These are phyloP conservation scores for Phialocephala subalpina DNA, from an alignment of 2,329 filamentous ascomycete species.

Conservation along the genomic window DNA sequence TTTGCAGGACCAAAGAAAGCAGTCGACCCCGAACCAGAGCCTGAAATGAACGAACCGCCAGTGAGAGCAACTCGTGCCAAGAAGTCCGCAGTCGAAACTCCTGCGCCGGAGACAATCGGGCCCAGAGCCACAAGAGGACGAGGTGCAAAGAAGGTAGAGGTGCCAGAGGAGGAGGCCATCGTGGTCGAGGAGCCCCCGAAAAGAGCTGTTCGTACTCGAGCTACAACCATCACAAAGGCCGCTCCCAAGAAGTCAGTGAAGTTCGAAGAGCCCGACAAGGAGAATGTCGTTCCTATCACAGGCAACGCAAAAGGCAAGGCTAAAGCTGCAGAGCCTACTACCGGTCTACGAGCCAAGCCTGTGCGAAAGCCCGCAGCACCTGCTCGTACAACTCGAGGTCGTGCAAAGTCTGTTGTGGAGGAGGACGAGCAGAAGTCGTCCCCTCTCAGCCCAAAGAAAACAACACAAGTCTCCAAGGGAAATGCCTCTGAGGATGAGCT, in stretches of 20 bases:
- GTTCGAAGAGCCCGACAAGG: slow-evolving; percentile 69
- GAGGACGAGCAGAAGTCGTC: slow-evolving; percentile 49
- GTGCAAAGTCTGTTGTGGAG: slow-evolving; percentile 42
- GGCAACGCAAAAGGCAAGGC: slow-evolving; percentile 49
- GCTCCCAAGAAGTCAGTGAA: slow-evolving; percentile 67
- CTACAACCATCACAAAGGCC: slow-evolving; percentile 50
- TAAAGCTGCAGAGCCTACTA: slow-evolving; percentile 45
- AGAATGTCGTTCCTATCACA: slow-evolving; percentile 61
- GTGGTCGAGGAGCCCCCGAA: slow-evolving; percentile 47
- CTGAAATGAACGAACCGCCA: slow-evolving; percentile 38
- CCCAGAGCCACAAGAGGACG: slow-evolving; percentile 38
- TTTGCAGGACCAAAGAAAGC: slow-evolving; percentile 52
- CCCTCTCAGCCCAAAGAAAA: slow-evolving; percentile 71
- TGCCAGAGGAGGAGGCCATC: slow-evolving; percentile 34
- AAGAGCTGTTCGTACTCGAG: slow-evolving; percentile 48
- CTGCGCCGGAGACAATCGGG: slow-evolving; percentile 28
- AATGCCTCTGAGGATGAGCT: slow-evolving; percentile 67
- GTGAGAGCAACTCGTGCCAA: slow-evolving; percentile 52
- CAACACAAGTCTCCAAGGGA: slow-evolving; percentile 62
- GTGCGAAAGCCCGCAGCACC: slow-evolving; percentile 54
- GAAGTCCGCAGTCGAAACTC: slow-evolving; percentile 44
- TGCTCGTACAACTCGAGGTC: slow-evolving; percentile 42
- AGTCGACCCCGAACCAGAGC: slow-evolving; percentile 39
- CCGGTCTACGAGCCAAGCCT: slow-evolving; percentile 54
- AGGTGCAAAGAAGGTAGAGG: slow-evolving; percentile 38